Base-by-base conservation (phyloP, 1,139 yeast genomes). In the Keqinozyma sinolaborantium region DNA sequence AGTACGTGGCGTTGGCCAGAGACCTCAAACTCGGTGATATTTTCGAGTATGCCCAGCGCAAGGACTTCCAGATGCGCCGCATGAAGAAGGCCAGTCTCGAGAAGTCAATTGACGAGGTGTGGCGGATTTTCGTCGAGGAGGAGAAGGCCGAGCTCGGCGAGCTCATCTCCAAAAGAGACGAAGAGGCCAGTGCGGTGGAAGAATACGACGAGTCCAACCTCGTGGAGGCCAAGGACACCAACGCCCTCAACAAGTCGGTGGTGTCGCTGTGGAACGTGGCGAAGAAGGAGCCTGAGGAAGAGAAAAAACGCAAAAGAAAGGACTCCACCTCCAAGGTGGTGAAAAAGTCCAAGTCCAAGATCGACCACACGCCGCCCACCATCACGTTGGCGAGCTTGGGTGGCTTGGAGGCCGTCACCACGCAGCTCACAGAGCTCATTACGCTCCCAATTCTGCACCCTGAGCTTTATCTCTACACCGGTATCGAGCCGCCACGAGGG, bases 401-500 rank as follows among this genome's bases (percentile, higher is more conserved):
- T 24, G 98, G 99, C 2, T 77, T 94, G 56, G 95, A 84, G 40
- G 78, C 73, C 34, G 80, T 90, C 14, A 78, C 92, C 18, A 75
- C 86, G 3, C 95, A 90, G 53, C 69, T 92, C 11, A 78, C 87
- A 79, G 97, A 92, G 54, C 67, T 88, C 27, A 82, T 94, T 2
- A 96, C 95, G 2, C 71, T 92, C 62, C 98, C 98, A 0, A 79
- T 92, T 23, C 63, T 85, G 25, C 98, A 92, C 51, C 97, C 97
- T 0, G 98, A 92, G 56, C 85, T 92, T 2, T 92, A 87, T 51
- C 45, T 67, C 12, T 73, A 90, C 7, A 84, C 95, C 0, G 97
- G 98, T 15, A 90, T 92, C 4, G 95, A 88, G 45, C 96, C 97
- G 10, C 95, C 98, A n/a, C 70, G 97, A 29, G 98, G 98, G 38